Percentiles rank a stretch among this genome's conserved stretches.
phyloP scores from a whole-genome alignment of 2,329 filamentous ascomycete genomes.

The Pyricularia pennisetigena region DNA sequence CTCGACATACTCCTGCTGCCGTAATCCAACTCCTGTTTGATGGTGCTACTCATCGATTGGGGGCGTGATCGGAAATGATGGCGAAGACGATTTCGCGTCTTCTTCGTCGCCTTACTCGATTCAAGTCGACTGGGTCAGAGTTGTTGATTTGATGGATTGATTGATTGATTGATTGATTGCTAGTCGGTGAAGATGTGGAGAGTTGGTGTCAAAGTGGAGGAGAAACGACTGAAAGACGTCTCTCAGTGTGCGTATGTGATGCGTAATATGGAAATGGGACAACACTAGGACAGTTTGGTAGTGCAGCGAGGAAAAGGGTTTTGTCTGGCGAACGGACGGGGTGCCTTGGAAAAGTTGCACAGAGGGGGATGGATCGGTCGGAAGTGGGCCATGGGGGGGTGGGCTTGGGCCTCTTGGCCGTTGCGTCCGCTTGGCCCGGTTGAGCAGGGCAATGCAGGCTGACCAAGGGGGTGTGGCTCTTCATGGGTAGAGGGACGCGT shows the following conservation, averaged over 20 bases:
- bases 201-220: neutral
- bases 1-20: conserved; percentile 4
- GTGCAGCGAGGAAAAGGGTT: neutral
- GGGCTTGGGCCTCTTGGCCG: conserved; percentile 4
- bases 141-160: neutral
- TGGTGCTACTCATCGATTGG: neutral
- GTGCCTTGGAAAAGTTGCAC: conserved; percentile 4
- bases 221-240: neutral
- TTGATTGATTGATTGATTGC: neutral
- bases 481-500: conserved; percentile 6
- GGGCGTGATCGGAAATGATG: neutral
- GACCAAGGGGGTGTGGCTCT: conserved; percentile 2
- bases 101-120: neutral
- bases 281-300: neutral
- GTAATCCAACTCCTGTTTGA: conserved; percentile 3
- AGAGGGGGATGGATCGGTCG: neutral
- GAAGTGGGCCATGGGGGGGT: conserved; percentile 2
- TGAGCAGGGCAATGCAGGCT: conserved; percentile 5
- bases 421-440: conserved; percentile 3
- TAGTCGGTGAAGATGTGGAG: neutral
- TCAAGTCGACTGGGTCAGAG: neutral
- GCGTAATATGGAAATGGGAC: neutral
- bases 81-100: neutral
- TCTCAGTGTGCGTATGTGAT: neutral
- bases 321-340: conserved; percentile 3